Base-by-base conservation (phyloP, 2,329 filamentous ascomycete genomes). In the Colletotrichum filicis region DNA sequence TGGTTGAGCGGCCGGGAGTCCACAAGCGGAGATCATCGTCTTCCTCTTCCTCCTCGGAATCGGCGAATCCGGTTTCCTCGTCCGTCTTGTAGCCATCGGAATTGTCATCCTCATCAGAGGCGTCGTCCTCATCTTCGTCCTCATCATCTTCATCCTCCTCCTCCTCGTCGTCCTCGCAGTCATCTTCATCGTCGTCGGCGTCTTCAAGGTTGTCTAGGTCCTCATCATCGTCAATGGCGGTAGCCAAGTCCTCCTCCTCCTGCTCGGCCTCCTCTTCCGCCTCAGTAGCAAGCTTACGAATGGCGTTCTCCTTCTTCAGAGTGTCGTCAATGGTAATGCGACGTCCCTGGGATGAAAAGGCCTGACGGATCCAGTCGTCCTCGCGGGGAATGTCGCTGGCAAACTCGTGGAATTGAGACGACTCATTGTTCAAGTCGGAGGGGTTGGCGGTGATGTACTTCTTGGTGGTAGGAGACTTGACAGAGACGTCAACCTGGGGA, bases 321-420 rank as follows among this genome's bases (percentile, higher is more conserved):
- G 95, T 97, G 80, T 98, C 97, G 76, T 93, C 92, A 76, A 99
- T 92, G 4, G 95, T 98, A 52, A 99, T 87, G 78, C 94, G 95
- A 62, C 88, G 88, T 68, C 88, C 88, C 75, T 91, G 86, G 37
- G 90, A 89, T 8, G 89, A 87, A 42, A 90, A 86, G 78, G 94
- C 92, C 68, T 93, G 91, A 19, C 86, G 86, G 35, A 97, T 94
- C 97, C 97, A 99, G 78, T 98, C 95, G 71, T 98, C 95, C 74
- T 97, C 93, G 71, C 94, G 91, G 53, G 93, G 88, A 71, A 92
- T 88, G 62, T 94, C 95, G 80, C 93, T 95, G 56, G 94, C 96
- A 81, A 98, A 98, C 79, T 98, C 96, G 80, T 98, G 94, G 80
- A 98, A 98, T 61, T 85, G 91, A 79, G 85, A 91, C 30, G 87